Conservation (phyloP, 2,329 filamentous ascomycete genomes). For the Zasmidium angulare region DNA sequence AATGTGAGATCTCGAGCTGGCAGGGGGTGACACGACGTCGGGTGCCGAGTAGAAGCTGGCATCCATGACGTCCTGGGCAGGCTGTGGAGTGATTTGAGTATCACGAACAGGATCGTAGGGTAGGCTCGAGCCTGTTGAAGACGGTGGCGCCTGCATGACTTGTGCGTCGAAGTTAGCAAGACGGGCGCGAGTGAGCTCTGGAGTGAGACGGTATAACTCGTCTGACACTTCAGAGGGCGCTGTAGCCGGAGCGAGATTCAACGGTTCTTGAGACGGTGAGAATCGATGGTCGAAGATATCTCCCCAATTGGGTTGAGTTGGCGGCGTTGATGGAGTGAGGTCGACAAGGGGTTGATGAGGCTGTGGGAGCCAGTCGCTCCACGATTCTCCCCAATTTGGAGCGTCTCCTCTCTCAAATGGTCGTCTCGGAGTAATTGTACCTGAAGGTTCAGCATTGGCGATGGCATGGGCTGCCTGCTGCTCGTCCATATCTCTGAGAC, state of each 20-base stretch:
- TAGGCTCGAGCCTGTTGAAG: constrained; percentile 7
- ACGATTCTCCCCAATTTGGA: too few species aligned
- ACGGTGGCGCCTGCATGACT: constrained; percentile 1
- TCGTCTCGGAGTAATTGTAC: too few species aligned
- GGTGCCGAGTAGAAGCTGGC: constrained; percentile 33
- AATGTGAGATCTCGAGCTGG: constrained; percentile 14
- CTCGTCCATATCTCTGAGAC: constrained; percentile 30
- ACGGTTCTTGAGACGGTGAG: constrained; percentile 13
- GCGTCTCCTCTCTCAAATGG: too few species aligned
- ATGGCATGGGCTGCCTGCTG: constrained; percentile 27
- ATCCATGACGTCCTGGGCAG: constrained; percentile 20
- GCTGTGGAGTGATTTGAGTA: constrained; percentile 18
- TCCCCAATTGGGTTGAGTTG: constrained; percentile 21
- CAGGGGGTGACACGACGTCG: constrained; percentile 22
- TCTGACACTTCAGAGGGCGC: constrained; percentile 22
- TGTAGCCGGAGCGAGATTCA: constrained; percentile 6
- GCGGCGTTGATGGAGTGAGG: constrained; percentile 26
- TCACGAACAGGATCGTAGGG: constrained; percentile 35
- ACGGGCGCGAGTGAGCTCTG: constrained; percentile 33
- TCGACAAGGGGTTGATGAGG: constrained; percentile 28
- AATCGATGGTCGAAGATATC: constrained; percentile 21
- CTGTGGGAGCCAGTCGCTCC: too few species aligned
- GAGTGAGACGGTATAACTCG: constrained; percentile 36
- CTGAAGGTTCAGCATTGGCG: constrained; percentile 17
- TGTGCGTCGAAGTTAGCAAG: constrained; percentile 28